Conservation (phyloP, 257 asterid species). For the Nemophila menziesii region DNA sequence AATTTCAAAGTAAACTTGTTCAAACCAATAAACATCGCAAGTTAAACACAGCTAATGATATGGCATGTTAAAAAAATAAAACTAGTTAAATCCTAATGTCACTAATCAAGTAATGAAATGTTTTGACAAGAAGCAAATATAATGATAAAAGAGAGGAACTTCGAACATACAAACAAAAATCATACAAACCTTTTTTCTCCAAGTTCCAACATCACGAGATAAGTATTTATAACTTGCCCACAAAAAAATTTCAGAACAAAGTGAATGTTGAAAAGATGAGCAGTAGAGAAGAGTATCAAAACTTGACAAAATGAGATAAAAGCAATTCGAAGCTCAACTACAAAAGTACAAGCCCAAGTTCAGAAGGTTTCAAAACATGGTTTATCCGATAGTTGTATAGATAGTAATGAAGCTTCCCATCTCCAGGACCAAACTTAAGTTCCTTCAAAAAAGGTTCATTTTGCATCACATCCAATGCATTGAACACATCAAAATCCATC, state of each 20-base stretch:
- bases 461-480: slow-evolving; percentile 3
- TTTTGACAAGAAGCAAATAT: background rate
- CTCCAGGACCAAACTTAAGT: slow-evolving; percentile 5
- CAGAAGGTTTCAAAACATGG: background rate
- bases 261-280: background rate
- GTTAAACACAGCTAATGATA: too few species aligned
- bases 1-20: too few species aligned
- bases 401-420: slow-evolving; percentile 3
- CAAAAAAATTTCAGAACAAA: background rate
- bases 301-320: background rate
- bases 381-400: slow-evolving; percentile 5
- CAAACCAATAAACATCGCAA: too few species aligned
- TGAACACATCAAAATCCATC: slow-evolving; percentile 1
- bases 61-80: too few species aligned
- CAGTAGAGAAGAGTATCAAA: too few species aligned
- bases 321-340: background rate
- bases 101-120: background rate
- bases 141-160: background rate
- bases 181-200: background rate
- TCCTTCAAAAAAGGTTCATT: slow-evolving; percentile 1
- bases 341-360: slow-evolving; percentile 1
- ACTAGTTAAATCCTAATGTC: too few species aligned
- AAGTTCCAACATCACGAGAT: background rate
- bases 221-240: background rate
- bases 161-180: too few species aligned